Percentiles rank a stretch among this genome's conserved stretches.
These are phyloP conservation scores for Xylaria sp. DNA, from an alignment of 2,329 filamentous ascomycete species.

Conservation along the genomic window DNA sequence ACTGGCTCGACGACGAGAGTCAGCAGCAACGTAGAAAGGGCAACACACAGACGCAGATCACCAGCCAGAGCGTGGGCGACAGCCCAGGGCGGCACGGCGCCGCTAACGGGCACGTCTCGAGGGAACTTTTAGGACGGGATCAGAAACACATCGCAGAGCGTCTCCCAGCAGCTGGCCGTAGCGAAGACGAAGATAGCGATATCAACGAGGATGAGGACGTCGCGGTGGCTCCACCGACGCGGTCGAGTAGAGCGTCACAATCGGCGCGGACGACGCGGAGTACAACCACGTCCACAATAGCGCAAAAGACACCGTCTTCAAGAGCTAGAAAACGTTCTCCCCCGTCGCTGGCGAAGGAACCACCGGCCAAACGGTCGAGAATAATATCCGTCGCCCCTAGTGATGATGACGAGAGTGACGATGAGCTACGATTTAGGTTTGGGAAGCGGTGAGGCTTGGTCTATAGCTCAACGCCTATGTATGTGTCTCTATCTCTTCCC, in stretches of 20 bases:
- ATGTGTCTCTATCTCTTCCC: neutral
- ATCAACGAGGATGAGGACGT: constrained; percentile 29
- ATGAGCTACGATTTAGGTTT: constrained; percentile 60
- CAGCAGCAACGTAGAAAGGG: constrained; percentile 37
- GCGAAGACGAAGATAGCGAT: constrained; percentile 30
- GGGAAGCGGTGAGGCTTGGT: constrained; percentile 46
- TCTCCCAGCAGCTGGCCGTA: constrained; percentile 29
- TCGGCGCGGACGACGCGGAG: constrained; percentile 15
- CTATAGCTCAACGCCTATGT: constrained; percentile 54
- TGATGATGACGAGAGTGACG: constrained; percentile 54
- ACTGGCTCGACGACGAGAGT: constrained; percentile 67
- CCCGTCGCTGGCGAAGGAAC: constrained; percentile 39
- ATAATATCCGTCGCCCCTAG: constrained; percentile 29
- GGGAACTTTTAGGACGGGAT: constrained; percentile 5
- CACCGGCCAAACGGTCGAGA: constrained; percentile 41
- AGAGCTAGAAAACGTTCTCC: constrained; percentile 38
- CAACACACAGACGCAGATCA: constrained; percentile 30
- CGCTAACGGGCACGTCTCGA: constrained; percentile 1
- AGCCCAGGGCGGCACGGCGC: constrained; percentile 1
- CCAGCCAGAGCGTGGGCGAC: constrained; percentile 14
- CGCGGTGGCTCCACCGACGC: constrained; percentile 22
- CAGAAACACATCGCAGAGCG: constrained; percentile 17
- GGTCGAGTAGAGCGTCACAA: constrained; percentile 35
- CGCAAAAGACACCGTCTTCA: constrained; percentile 30
- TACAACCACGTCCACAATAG: neutral